Evolutionary conservation across 129 eudicot genomes (phyloP), one percentile per base, ranked within the genome.

Genomic region (Lonicera japonica): DNA sequence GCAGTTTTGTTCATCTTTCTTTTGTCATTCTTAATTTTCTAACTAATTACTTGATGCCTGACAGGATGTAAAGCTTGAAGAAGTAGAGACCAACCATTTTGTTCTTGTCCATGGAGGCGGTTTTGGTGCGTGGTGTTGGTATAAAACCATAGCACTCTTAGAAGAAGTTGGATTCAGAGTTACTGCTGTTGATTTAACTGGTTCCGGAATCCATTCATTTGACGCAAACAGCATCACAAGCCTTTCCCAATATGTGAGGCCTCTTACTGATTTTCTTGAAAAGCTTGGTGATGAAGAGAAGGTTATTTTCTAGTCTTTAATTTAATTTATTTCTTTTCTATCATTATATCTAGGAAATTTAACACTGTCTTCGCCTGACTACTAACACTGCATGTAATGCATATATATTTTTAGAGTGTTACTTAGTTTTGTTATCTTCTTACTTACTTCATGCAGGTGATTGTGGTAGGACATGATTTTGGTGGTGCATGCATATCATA

Each of bases 81-180:
- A 80, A 57, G 47, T 91, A 62, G 88, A 87, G 81, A 82, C 84
- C 56, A 71, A 63, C 43, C 95, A 87, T 78, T 68, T 92, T 69
- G 96, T 92, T 60, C 98, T 92, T 14, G 91, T 92, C 53, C 98
- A 87, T 74, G 96, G 98, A 62, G 98, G 98, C 70, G 98, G 98
- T 63, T 92, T 92, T 82, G 98, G 98, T 69, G 98, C 98, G 12
- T 92, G 98, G 98, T 92, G 98, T 76, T 92, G 98, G 98, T 92
- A 92, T 60, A 92, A 92, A 69, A 87, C 88, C 20, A 92, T 92
- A 64, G 91, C 98, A 21, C 80, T 92, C n/a, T 51, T 92, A 17
- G 96, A 92, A 85, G 95, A 87, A 68, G 72, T 65, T 68, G 95
- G 95, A 78, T 88, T 76, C 68, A 82, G 61, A 76, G 98, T 92